phyloP scores from a whole-genome alignment of 495 filamentous ascomycete species.

The Glarea lozoyensis region DNA sequence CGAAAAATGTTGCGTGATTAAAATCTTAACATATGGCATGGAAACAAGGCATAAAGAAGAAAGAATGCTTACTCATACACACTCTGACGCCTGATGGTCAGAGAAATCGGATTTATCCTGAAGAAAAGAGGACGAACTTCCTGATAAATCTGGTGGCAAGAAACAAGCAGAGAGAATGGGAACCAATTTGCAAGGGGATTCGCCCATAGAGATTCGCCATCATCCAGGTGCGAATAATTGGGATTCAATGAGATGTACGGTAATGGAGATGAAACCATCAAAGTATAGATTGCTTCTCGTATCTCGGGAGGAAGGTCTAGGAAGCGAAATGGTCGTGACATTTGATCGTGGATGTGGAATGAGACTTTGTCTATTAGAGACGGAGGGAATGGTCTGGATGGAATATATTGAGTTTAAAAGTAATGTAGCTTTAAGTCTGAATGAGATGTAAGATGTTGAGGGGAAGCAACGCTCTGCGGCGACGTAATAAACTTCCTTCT shows the following conservation, averaged over 20 bases:
- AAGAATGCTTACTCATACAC: no score
- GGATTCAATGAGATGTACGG: background rate
- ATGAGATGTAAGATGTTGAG: no score
- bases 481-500: no score
- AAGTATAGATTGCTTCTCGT: slow-evolving; percentile 16
- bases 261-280: slow-evolving; percentile 1
- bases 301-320: slow-evolving; percentile 21
- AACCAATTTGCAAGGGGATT: background rate
- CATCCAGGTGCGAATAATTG: background rate
- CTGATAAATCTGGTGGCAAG: slow-evolving; percentile 18
- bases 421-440: no score
- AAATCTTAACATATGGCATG: no score
- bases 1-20: no score
- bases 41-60: no score
- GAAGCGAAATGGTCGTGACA: slow-evolving; percentile 10
- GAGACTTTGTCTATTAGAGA: no score
- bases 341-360: background rate
- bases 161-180: slow-evolving; percentile 11
- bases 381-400: no score
- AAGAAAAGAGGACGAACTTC: slow-evolving; percentile 17
- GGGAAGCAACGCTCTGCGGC: no score
- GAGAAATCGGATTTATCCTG: slow-evolving; percentile 10
- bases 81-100: slow-evolving; percentile 13
- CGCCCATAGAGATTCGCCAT: background rate
- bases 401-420: background rate